Evolutionary conservation across 2,329 filamentous ascomycete genomes (phyloP), one percentile per base, ranked within the genome.

Genomic region (Aspergillus clavatus): DNA sequence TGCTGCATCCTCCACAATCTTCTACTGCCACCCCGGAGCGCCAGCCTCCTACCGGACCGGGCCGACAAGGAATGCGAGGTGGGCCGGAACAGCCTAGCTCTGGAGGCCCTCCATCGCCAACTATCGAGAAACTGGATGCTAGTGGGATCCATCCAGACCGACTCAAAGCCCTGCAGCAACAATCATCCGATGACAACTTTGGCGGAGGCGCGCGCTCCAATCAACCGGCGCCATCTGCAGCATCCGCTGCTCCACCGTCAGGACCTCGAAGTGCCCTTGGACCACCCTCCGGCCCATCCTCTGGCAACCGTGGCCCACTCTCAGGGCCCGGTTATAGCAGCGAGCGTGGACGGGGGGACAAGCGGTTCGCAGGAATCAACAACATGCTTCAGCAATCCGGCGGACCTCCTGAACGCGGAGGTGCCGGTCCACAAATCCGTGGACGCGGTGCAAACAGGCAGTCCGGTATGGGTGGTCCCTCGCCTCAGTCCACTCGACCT

Each of bases 141-240:
- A 61, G 66, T 18, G 75, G 76, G 24, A 71, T 81, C 37, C 77
- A 80, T 56, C 77, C 77, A 8, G 78, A 78, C 54, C 71, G 78
- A 28, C 60, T 79, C 37, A 72, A 70, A 31, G 68, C 71, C 28
- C 66, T 73, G 26, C 66, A 68, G 46, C 58, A 62, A 38, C 64
- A 64, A 47, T 53, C 57, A 16, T 40, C 57, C 5, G 50, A 53
- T 2, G 54, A 55, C 21, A 49, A 54, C 27, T 53, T 54, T 40
- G 51, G 40, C n/a, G 54, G 43, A 40, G 48, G 35, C 40, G 46
- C 42, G 40, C 58, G 51, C 42, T 49, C 55, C 35, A 59, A 55
- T 21, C 64, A 48, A 41, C 51, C 52, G n/a, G n/a, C n/a, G 37
- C 42, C 52, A 27, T 56, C 61, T 18, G 53, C 59, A 39, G 47